Conservation (phyloP, 2,329 filamentous ascomycete genomes). For the Neocucurbitaria cava region DNA sequence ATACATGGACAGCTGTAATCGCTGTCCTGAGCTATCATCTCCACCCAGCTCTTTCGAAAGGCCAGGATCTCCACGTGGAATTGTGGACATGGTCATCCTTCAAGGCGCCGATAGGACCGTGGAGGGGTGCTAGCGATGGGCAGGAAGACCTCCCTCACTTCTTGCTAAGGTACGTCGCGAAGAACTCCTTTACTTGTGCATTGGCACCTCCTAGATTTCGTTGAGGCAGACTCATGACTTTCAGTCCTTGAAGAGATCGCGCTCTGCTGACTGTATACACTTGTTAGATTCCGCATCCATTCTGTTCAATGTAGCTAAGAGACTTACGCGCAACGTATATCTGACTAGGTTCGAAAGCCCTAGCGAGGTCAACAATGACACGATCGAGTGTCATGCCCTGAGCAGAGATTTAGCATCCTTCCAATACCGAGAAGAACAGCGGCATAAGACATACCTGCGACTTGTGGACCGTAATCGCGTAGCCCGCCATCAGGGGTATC, state of each 20-base stretch:
- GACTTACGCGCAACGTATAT: constrained; percentile 65
- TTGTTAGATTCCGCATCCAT: constrained; percentile 8
- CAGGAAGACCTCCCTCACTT: not conserved
- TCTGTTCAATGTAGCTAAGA: too few relatives aligned
- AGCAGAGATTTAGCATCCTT: not conserved
- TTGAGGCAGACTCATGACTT: constrained; percentile 44
- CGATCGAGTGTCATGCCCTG: constrained; percentile 66
- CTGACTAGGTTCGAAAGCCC: constrained; percentile 64
- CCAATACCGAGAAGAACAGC: not conserved
- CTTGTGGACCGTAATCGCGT: constrained; percentile 71
- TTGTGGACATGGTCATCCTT: too few relatives aligned
- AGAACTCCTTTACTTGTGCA: constrained; percentile 45
- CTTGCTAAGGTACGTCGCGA: constrained; percentile 18
- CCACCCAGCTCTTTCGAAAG: not conserved
- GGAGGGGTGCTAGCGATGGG: not conserved
- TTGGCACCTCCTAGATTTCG: constrained; percentile 34
- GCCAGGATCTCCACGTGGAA: too few relatives aligned
- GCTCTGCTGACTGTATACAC: constrained; percentile 58
- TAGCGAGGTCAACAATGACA: constrained; percentile 62
- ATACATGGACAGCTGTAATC: not conserved
- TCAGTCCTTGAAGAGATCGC: constrained; percentile 59
- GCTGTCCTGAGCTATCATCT: not conserved
- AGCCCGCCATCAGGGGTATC: constrained; percentile 65
- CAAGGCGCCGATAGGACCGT: not conserved
- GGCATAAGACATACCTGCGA: constrained; percentile 39